These are phyloP conservation scores for Thielaviopsis ethacetica DNA, from an alignment of 2,329 filamentous ascomycete genomes.

Conservation along the genomic window DNA sequence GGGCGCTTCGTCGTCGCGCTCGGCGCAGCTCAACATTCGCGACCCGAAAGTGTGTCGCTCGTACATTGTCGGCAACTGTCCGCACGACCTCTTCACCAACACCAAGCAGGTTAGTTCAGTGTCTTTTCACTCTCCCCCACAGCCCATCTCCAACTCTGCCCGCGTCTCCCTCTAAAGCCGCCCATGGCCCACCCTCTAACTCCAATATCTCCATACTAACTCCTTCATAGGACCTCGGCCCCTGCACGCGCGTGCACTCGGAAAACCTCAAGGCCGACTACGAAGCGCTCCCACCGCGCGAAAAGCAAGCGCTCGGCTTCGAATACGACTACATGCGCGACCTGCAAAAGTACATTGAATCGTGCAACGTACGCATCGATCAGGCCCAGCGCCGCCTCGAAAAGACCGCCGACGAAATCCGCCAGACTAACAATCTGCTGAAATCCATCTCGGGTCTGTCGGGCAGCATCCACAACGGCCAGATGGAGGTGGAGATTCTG, in stretches of 20 bases:
- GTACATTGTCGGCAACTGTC: constrained; percentile 84
- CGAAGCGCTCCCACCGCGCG: constrained; percentile 51
- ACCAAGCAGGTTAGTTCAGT: constrained; percentile 54
- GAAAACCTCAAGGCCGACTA: constrained; percentile 84
- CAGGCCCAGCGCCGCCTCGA: constrained; percentile 76
- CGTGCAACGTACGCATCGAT: constrained; percentile 90
- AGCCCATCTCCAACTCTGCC: neutral
- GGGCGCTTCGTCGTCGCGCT: constrained; percentile 58
- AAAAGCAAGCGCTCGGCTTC: constrained; percentile 69
- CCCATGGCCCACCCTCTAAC: neutral
- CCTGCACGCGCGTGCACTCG: constrained; percentile 74
- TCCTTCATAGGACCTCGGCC: constrained; percentile 51
- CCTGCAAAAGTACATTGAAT: constrained; percentile 90
- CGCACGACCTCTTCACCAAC: constrained; percentile 98
- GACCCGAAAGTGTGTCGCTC: constrained; percentile 92
- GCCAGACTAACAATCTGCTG: constrained; percentile 77
- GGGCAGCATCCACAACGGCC: constrained; percentile 61
- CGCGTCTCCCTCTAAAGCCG: no score
- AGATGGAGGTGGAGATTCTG: constrained; percentile 73
- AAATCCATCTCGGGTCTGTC: constrained; percentile 61
- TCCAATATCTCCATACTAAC: neutral
- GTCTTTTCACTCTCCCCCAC: neutral
- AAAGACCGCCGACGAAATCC: constrained; percentile 95
- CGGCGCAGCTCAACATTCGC: constrained; percentile 69
- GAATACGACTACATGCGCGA: constrained; percentile 95